Evolutionary conservation across 805 yeast genomes (phyloP).

Genomic region (Diddensiella santjacobensis): DNA sequence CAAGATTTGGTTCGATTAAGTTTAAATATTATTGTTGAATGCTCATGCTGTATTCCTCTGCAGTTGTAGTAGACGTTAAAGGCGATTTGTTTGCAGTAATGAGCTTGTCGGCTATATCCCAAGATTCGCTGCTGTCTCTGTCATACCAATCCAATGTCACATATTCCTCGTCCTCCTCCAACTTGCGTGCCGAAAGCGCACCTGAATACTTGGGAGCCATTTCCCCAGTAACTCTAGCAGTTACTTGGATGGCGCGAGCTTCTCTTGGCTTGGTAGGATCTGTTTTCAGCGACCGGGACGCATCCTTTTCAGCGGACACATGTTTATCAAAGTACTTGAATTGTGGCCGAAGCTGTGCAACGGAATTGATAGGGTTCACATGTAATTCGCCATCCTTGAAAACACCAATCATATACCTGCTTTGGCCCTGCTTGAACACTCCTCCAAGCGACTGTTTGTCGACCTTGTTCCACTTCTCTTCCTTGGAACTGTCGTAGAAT

Average conservation of each 20-base stretch:
- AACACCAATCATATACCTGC: constrained; percentile 37
- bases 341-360: constrained; percentile 76
- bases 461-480: constrained; percentile 62
- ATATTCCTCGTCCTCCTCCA: constrained; percentile 58
- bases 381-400: constrained; percentile 51
- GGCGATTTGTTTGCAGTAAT: constrained; percentile 20
- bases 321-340: constrained; percentile 73
- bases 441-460: constrained; percentile 66
- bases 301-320: constrained; percentile 38
- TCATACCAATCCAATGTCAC: constrained; percentile 45
- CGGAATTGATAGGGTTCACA: constrained; percentile 59
- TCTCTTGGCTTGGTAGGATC: constrained; percentile 40
- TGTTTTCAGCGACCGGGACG: constrained; percentile 37
- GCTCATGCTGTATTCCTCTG: background rate
- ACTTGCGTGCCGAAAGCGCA: constrained; percentile 61
- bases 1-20: constrained; percentile 91
- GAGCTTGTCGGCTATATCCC: constrained; percentile 31
- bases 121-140: constrained; percentile 32
- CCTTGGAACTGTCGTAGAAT: constrained; percentile 63
- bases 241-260: constrained; percentile 70
- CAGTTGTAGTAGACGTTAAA: constrained; percentile 8
- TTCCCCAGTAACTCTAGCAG: constrained; percentile 59
- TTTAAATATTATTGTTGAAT: background rate
- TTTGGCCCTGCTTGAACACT: constrained; percentile 42
- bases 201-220: constrained; percentile 62